These are phyloP conservation scores for Penicillium crustosum DNA, from an alignment of 2,329 filamentous ascomycete species.

Conservation along the genomic window DNA sequence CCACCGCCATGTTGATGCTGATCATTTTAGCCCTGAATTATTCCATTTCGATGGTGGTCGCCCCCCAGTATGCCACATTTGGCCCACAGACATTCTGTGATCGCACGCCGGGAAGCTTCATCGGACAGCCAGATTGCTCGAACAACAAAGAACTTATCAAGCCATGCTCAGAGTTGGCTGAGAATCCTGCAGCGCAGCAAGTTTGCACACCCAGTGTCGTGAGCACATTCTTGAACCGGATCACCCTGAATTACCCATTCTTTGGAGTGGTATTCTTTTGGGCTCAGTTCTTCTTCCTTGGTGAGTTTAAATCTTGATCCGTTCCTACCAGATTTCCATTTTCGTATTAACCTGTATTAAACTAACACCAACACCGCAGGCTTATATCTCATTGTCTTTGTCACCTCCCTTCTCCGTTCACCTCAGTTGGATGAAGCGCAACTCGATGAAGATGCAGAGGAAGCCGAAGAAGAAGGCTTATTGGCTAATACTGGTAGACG, in stretches of 20 bases:
- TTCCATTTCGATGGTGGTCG: constrained; percentile 86
- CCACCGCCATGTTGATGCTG: constrained; percentile 85
- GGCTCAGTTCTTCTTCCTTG: constrained; percentile 91
- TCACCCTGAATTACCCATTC: constrained; percentile 91
- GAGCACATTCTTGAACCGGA: constrained; percentile 88
- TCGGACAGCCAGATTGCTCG: constrained; percentile 72
- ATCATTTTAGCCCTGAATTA: constrained; percentile 93
- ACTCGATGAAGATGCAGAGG: constrained; percentile 84
- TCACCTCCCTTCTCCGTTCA: constrained; percentile 75
- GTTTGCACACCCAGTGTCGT: constrained; percentile 90
- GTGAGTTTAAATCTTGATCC: constrained; percentile 31
- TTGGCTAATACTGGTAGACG: constrained; percentile 78
- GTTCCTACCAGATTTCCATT: not conserved
- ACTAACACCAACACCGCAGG: constrained; percentile 26
- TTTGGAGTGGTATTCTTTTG: constrained; percentile 93
- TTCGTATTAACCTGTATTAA: constrained; percentile 5
- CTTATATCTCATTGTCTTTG: constrained; percentile 78
- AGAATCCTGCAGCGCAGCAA: constrained; percentile 68
- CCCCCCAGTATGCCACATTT: constrained; percentile 91
- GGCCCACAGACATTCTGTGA: constrained; percentile 94
- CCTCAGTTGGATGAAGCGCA: constrained; percentile 74
- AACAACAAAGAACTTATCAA: constrained; percentile 66
- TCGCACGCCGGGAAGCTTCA: constrained; percentile 61
- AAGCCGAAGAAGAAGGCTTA: constrained; percentile 89
- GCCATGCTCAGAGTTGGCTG: constrained; percentile 75